Evolutionary conservation across 805 yeast genomes (phyloP).

Genomic region (Wickerhamomyces kurtzmanii): DNA sequence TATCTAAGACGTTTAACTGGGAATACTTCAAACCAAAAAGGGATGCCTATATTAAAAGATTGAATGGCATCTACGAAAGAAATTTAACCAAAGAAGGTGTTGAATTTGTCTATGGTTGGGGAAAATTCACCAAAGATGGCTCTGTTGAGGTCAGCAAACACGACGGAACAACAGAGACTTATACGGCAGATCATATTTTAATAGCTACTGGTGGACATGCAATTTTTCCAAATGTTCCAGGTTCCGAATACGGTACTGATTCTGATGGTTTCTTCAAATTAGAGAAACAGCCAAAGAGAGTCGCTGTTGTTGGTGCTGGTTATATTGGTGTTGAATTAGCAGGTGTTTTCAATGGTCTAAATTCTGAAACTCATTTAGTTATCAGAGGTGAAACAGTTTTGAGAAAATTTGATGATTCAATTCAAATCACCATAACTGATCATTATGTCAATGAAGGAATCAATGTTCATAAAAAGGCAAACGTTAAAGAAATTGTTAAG

Average conservation of each 20-base stretch:
- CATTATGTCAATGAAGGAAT: conserved; percentile 77
- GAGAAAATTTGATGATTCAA: conserved; percentile 76
- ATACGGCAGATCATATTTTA: conserved; percentile 73
- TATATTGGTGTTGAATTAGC: conserved; percentile 94
- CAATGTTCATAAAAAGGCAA: conserved; percentile 60
- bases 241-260: conserved; percentile 73
- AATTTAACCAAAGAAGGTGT: conserved; percentile 86
- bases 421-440: conserved; percentile 73
- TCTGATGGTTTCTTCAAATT: conserved; percentile 89
- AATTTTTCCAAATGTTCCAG: conserved; percentile 62
- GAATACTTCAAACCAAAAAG: conserved; percentile 70
- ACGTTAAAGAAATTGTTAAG: conserved; percentile 38
- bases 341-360: conserved; percentile 87
- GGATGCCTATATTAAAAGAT: conserved; percentile 80
- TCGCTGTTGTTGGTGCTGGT: conserved; percentile 96
- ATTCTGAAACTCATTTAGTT: conserved; percentile 76
- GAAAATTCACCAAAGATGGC: conserved; percentile 60
- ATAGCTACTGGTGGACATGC: conserved; percentile 94
- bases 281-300: conserved; percentile 77
- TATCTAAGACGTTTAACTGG: conserved; percentile 72
- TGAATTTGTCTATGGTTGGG: conserved; percentile 80
- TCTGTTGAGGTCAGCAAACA: conserved; percentile 68
- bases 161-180: conserved; percentile 48
- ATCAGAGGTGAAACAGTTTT: conserved; percentile 89
- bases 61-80: conserved; percentile 89